Base-by-base conservation (phyloP, 257 asterid species). In the Forsythia viridissima region DNA sequence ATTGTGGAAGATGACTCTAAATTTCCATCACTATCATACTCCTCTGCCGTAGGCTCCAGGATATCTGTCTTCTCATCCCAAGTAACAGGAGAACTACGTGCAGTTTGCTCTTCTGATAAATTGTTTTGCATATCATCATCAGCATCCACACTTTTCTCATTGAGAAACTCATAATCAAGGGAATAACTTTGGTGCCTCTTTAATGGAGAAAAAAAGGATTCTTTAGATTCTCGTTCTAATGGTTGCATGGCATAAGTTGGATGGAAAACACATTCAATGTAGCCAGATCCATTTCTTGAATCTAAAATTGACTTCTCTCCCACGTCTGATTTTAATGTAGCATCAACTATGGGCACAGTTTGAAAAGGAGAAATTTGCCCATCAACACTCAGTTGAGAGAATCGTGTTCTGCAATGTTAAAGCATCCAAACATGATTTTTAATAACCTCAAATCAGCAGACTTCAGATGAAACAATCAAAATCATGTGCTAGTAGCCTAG, bases 21-120 rank as follows among this genome's bases (percentile, higher is more conserved):
- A 75, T 77, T 78, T 79, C 76, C 82, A 68, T 51, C 81, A 73
- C 73, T 80, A 84, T 76, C 79, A 84, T 74, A 61, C 21, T 79
- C 88, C 80, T 55, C 76, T 21, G 37, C 74, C 71, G 38, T 48
- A 71, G 84, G 83, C 73, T 85, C 88, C 71, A 85, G 69, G 21
- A 79, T 73, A 78, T 88, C 93, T 76, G 76, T 76, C 86, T 84
- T 88, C 83, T 81, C 92, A 77, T 92, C 89, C 88, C 92, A 88
- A 6, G 88, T 82, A 84, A 81, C 90, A 77, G 83, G 84, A 36
- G 92, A 85, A 79, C 81, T 79, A 83, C 81, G 81, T 66, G 81
- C 84, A 84, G 85, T 87, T 76, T 84, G 92, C 83, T 88, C 93
- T 69, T 79, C 91, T 20, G 88, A 87, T 73, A 79, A 76, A 81